Conservation (phyloP, 208 protist genomes). For the Trypanosoma rangeli region DNA sequence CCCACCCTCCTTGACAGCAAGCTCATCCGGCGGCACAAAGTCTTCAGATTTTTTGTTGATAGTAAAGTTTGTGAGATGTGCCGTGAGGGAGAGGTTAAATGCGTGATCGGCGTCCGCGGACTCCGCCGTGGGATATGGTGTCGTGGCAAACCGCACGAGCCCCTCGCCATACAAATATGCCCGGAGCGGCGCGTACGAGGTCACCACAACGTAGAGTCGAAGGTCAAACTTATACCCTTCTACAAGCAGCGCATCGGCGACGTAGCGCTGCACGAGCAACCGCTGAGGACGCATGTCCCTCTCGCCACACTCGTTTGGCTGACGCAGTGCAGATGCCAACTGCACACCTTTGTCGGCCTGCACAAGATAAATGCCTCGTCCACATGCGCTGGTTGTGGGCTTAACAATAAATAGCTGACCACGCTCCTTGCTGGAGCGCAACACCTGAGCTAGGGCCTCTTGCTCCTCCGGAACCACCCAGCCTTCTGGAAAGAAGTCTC, state of each 20-base stretch:
- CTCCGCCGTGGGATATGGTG: slow-evolving; percentile 46
- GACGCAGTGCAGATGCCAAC: not conserved
- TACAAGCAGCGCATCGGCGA: slow-evolving; percentile 73
- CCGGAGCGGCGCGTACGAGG: slow-evolving; percentile 76
- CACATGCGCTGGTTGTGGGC: slow-evolving; percentile 61
- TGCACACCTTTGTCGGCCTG: slow-evolving; percentile 11
- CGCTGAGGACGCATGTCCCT: not conserved
- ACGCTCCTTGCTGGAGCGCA: slow-evolving; percentile 27
- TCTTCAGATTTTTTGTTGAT: slow-evolving; percentile 75
- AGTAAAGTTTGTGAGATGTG: slow-evolving; percentile 91
- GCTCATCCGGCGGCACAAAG: slow-evolving; percentile 31
- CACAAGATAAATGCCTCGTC: slow-evolving; percentile 63
- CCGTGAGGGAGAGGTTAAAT: slow-evolving; percentile 34
- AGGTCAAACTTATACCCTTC: slow-evolving; percentile 93
- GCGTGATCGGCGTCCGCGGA: slow-evolving; percentile 9
- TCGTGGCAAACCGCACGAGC: slow-evolving; percentile 84
- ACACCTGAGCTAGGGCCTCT: slow-evolving; percentile 22
- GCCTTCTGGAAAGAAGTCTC: slow-evolving; percentile 47
- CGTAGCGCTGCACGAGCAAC: slow-evolving; percentile 77
- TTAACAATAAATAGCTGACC: slow-evolving; percentile 80
- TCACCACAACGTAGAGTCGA: slow-evolving; percentile 91
- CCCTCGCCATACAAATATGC: slow-evolving; percentile 88
- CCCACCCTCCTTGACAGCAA: slow-evolving; percentile 21
- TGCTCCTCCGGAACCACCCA: slow-evolving; percentile 57
- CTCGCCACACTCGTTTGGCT: not conserved